These are phyloP conservation scores for Penicillium egyptiacum DNA, from an alignment of 495 filamentous ascomycete genomes.

Conservation along the genomic window DNA sequence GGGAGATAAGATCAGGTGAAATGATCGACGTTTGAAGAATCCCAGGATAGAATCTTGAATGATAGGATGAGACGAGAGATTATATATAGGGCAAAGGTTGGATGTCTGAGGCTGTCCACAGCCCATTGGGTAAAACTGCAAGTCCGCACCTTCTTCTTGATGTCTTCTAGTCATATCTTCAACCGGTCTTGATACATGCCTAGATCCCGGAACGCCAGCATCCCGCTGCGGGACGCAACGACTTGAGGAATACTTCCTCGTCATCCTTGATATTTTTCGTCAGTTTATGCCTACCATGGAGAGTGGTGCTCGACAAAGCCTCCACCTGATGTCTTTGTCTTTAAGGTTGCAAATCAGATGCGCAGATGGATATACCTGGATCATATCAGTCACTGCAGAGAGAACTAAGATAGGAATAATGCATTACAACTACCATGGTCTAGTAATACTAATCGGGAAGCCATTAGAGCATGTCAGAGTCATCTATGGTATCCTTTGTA, in stretches of 20 bases:
- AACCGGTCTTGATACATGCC: not conserved
- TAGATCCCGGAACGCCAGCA: not conserved
- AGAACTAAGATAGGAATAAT: no score
- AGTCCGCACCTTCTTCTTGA: not conserved
- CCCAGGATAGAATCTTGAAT: no score
- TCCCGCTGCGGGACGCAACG: not conserved
- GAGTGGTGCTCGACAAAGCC: no score
- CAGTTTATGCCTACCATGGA: no score
- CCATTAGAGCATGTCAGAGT: not conserved
- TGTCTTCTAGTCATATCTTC: not conserved
- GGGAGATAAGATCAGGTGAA: not conserved
- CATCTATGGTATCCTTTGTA: not conserved
- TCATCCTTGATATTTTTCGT: no score
- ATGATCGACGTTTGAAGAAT: not conserved
- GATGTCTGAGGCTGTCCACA: no score
- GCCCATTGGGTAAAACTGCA: not conserved
- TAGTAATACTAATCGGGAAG: not conserved
- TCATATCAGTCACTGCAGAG: no score
- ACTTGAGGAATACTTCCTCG: no score
- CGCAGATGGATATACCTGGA: no score
- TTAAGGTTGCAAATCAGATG: no score
- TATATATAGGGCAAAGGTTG: not conserved
- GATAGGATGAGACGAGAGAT: not conserved
- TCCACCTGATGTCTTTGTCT: no score
- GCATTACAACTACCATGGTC: no score